A percentile compares a stretch with the other conserved stretches of the same genome.
phyloP scores from a whole-genome alignment of 495 filamentous ascomycete species.

The Trichodelitschia bisporula region DNA sequence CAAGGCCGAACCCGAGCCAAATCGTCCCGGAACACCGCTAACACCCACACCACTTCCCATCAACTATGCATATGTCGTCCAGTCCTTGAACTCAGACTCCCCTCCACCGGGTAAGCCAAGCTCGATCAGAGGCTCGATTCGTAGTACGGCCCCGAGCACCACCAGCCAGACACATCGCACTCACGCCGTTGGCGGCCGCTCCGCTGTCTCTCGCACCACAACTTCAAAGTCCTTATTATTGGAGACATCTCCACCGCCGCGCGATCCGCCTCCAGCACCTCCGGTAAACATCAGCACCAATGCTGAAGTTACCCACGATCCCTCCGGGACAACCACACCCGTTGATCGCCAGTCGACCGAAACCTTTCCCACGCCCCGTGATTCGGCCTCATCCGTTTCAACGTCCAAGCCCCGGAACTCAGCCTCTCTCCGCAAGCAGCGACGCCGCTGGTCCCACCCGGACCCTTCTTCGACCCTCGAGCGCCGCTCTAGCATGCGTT shows the following conservation, averaged over 20 bases:
- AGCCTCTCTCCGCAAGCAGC: neutral
- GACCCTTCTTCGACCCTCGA: neutral
- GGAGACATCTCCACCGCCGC: no score
- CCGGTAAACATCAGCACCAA: no score
- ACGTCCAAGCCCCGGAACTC: neutral
- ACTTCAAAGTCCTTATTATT: no score
- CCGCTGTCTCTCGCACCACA: no score
- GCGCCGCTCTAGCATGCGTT: neutral
- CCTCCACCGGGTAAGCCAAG: no score
- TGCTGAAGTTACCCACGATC: neutral
- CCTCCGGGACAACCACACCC: neutral
- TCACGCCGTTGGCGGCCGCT: no score
- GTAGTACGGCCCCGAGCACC: no score
- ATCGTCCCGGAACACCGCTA: conserved; percentile 5
- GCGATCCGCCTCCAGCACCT: no score
- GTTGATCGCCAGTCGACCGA: neutral
- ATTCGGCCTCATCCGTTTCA: neutral
- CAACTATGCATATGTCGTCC: conserved; percentile 9
- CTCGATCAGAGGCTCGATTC: no score
- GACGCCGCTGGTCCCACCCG: neutral
- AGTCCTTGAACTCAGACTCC: conserved; percentile 9
- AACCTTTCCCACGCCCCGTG: neutral
- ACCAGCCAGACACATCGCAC: no score
- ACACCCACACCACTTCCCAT: conserved; percentile 4
- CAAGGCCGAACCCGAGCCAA: no score